Conservation (phyloP, 2,329 filamentous ascomycete genomes). For the Penicillium sp. region DNA sequence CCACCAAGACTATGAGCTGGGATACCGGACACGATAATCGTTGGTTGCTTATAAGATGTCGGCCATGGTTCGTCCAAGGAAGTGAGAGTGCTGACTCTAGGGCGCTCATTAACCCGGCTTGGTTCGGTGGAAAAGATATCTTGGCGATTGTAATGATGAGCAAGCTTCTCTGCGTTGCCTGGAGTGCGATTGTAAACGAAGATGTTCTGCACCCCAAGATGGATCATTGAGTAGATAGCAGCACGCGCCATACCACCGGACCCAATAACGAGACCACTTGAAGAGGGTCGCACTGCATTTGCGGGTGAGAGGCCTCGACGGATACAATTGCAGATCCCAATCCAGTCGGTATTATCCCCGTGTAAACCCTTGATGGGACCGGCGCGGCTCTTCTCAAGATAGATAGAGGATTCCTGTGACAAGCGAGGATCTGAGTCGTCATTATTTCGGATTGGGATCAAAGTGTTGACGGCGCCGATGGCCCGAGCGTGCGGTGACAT, state of each 20-base stretch:
- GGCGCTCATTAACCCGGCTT: constrained; percentile 16
- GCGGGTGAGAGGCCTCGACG: constrained; percentile 69
- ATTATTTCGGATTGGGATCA: constrained; percentile 66
- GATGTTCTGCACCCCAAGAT: constrained; percentile 39
- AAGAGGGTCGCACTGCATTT: constrained; percentile 58
- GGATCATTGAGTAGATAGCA: constrained; percentile 42
- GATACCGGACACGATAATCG: constrained; percentile 40
- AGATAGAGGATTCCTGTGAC: constrained; percentile 56
- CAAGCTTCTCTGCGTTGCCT: constrained; percentile 36
- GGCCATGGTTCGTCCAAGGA: constrained; percentile 36
- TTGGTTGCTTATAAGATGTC: constrained; percentile 34
- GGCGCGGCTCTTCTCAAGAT: constrained; percentile 59
- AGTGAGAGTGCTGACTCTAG: constrained; percentile 29
- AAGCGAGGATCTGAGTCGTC: constrained; percentile 51
- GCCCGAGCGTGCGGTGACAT: constrained; percentile 69
- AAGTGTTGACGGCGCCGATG: constrained; percentile 73
- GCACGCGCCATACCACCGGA: constrained; percentile 53
- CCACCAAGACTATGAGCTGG: constrained; percentile 38
- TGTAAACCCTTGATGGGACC: constrained; percentile 68
- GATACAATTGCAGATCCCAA: constrained; percentile 71
- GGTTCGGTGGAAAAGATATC: constrained; percentile 23
- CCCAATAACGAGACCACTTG: constrained; percentile 60
- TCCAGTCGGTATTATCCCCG: constrained; percentile 80
- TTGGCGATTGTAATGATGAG: constrained; percentile 38
- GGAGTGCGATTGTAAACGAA: constrained; percentile 40